Conservation (phyloP, 2,329 filamentous ascomycete genomes). For the Xenoacremonium recifei region DNA sequence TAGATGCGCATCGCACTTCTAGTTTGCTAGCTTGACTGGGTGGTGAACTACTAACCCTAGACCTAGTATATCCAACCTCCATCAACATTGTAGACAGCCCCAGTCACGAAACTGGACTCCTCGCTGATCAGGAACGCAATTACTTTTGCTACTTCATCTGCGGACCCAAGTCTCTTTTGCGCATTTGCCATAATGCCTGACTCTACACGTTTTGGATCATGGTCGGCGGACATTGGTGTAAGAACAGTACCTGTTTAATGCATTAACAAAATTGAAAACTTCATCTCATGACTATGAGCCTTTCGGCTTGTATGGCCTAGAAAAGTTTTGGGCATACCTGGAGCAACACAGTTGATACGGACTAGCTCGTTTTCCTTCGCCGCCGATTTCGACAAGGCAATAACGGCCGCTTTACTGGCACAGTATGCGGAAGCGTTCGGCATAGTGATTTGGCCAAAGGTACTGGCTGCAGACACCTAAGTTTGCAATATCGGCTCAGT, state of each 20-base stretch:
- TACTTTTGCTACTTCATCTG: slow-evolving; percentile 11
- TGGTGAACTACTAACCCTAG: no score
- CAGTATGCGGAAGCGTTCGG: slow-evolving; percentile 27
- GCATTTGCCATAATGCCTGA: slow-evolving; percentile 9
- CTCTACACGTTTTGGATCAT: slow-evolving; percentile 12
- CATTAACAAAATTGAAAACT: no score
- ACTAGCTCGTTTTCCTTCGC: slow-evolving; percentile 25
- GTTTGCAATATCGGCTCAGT: not conserved
- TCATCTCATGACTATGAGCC: no score
- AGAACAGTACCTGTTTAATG: slow-evolving; percentile 16
- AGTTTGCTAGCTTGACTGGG: no score
- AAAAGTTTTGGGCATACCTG: slow-evolving; percentile 9
- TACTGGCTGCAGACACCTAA: slow-evolving; percentile 30
- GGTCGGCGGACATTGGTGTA: slow-evolving; percentile 14
- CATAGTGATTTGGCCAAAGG: slow-evolving; percentile 28
- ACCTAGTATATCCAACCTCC: slow-evolving; percentile 34
- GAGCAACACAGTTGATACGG: slow-evolving; percentile 14
- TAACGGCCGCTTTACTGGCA: slow-evolving; percentile 30
- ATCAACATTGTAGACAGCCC: slow-evolving; percentile 37
- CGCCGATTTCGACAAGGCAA: slow-evolving; percentile 28
- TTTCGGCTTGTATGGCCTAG: no score
- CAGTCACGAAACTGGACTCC: slow-evolving; percentile 22
- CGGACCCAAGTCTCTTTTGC: slow-evolving; percentile 12
- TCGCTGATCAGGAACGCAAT: slow-evolving; percentile 24
- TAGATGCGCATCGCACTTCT: no score